Percentiles rank a stretch among this genome's conserved stretches.
These are phyloP conservation scores for Tilletia setariae DNA, from an alignment of 1,284 basidiomycete species.

Conservation along the genomic window DNA sequence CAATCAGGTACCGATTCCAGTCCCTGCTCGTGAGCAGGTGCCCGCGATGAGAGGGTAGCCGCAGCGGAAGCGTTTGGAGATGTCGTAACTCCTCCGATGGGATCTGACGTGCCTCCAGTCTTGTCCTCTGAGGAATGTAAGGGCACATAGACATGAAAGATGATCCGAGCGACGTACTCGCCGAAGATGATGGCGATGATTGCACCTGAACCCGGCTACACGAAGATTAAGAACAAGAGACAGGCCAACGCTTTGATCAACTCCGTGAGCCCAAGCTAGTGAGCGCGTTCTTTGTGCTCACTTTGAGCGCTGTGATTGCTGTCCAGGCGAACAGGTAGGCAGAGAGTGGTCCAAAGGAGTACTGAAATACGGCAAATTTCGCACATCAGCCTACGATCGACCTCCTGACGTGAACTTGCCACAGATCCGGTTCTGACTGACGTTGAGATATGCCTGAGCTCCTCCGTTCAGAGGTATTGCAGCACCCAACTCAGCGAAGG, in stretches of 20 bases:
- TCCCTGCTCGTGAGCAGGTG: constrained; percentile 67
- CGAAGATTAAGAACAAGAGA: background rate
- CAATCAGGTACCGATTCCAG: constrained; percentile 75
- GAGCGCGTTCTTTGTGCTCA: background rate
- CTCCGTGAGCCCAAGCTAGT: too few species aligned
- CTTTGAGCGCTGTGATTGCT: constrained; percentile 54
- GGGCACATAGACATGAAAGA: constrained; percentile 55
- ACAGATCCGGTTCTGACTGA: constrained; percentile 9
- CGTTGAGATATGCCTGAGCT: constrained; percentile 66
- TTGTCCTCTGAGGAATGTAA: background rate
- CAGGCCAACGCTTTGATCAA: background rate
- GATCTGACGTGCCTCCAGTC: background rate
- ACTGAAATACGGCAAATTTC: constrained; percentile 23
- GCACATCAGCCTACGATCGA: too few species aligned
- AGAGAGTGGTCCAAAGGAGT: constrained; percentile 69
- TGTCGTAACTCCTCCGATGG: background rate
- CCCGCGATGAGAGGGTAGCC: constrained; percentile 53
- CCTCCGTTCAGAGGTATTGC: constrained; percentile 60
- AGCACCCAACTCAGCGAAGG: constrained; percentile 64
- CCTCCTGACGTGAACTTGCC: too few species aligned
- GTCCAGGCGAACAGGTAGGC: constrained; percentile 61
- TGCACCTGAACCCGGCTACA: constrained; percentile 61
- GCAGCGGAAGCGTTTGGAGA: constrained; percentile 30
- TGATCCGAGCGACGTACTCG: constrained; percentile 76
- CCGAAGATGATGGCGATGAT: constrained; percentile 58